phyloP scores from a whole-genome alignment of 2,329 filamentous ascomycete genomes.

The Botrytis deweyae region DNA sequence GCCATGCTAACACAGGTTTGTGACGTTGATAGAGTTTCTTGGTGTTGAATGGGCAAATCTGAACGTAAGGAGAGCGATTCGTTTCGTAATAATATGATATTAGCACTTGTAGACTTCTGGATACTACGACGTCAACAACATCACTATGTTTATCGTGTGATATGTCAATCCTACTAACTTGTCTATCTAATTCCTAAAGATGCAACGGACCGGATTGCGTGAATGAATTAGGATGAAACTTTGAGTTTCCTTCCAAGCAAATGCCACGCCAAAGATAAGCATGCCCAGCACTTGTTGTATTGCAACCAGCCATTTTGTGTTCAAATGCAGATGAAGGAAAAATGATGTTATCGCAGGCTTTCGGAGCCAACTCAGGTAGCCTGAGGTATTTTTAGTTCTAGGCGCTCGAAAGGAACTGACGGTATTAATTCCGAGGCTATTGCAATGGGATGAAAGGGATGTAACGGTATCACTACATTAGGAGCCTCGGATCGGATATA shows the following conservation, averaged over 20 bases:
- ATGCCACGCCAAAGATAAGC: constrained; percentile 3
- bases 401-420: neutral
- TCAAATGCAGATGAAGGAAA: neutral
- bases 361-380: neutral
- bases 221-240: neutral
- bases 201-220: neutral
- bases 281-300: constrained; percentile 1
- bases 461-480: neutral
- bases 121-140: neutral
- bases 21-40: neutral
- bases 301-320: neutral
- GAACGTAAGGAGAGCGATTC: neutral
- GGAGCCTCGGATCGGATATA: neutral
- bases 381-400: neutral
- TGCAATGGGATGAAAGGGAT: constrained; percentile 1
- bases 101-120: neutral
- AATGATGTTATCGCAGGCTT: neutral
- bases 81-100: neutral
- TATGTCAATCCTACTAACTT: neutral
- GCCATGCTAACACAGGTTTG: neutral
- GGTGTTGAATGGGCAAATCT: neutral
- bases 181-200: neutral
- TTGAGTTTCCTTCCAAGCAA: neutral
- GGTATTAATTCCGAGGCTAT: constrained; percentile 4
- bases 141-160: neutral